Percentiles rank a stretch among this genome's conserved stretches.
Conservation (phyloP, 2,329 filamentous ascomycete species). For the Pseudomassariella vexata region DNA sequence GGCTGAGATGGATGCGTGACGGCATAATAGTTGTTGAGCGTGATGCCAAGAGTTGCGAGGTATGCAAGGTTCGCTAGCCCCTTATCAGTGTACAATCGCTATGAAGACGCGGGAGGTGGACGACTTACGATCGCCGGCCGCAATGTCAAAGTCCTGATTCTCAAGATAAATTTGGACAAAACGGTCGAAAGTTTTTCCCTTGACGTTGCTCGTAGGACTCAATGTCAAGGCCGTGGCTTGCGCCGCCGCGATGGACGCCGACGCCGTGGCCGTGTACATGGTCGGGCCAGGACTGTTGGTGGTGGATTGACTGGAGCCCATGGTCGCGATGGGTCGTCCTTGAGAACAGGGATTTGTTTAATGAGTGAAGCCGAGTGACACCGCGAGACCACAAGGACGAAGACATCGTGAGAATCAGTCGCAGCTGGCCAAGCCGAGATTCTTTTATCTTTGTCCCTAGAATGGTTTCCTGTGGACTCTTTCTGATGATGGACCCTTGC, state of each 20-base stretch:
- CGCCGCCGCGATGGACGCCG: constrained; percentile 8
- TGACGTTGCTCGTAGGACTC: constrained; percentile 38
- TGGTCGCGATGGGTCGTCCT: too few species aligned
- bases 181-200: constrained; percentile 53
- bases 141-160: constrained; percentile 48
- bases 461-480: too few species aligned
- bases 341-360: too few species aligned
- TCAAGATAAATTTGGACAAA: constrained; percentile 60
- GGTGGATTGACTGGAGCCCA: constrained; percentile 7
- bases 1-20: constrained; percentile 55
- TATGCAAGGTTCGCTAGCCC: constrained; percentile 37
- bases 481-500: too few species aligned
- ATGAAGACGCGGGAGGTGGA: neutral
- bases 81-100: constrained; percentile 2
- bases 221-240: constrained; percentile 37
- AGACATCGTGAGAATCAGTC: too few species aligned
- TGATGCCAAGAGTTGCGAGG: constrained; percentile 48
- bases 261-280: constrained; percentile 8
- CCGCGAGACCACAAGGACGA: too few species aligned
- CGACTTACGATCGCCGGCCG: constrained; percentile 37
- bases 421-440: too few species aligned
- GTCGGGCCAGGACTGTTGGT: constrained; percentile 16
- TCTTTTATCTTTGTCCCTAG: too few species aligned
- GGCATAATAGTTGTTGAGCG: constrained; percentile 46
- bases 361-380: too few species aligned